Evolutionary conservation across 805 yeast species (phyloP).

Genomic region (Debaryomyces castellii): DNA sequence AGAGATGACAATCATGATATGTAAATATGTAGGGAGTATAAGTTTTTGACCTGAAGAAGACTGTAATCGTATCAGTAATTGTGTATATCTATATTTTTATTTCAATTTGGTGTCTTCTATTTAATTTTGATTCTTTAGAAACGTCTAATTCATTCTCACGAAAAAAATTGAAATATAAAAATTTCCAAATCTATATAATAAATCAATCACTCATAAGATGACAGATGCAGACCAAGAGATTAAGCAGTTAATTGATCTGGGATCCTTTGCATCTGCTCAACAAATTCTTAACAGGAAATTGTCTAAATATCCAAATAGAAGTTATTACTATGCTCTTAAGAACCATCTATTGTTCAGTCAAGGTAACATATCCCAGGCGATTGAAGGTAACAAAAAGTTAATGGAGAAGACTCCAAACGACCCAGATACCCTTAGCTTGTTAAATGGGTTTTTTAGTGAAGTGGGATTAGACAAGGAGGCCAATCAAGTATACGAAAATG

Average conservation of each 20-base stretch:
- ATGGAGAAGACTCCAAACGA: conserved; percentile 51
- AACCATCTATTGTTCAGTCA: conserved; percentile 31
- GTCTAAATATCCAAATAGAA: conserved; percentile 55
- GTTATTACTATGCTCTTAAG: conserved; percentile 51
- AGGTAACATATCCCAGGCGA: conserved; percentile 33
- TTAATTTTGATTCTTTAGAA: not conserved
- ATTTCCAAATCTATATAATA: not conserved
- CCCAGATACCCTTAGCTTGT: conserved; percentile 47
- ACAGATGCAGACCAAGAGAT: conserved; percentile 28
- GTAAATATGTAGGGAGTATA: not conserved
- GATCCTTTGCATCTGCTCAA: conserved; percentile 55
- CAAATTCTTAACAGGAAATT: conserved; percentile 47
- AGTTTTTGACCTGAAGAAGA: too few relatives aligned
- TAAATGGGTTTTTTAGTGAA: conserved; percentile 45
- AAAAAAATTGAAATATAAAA: not conserved
- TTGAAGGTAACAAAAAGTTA: conserved; percentile 26
- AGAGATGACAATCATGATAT: conserved; percentile 18
- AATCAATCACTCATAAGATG: conserved; percentile 6
- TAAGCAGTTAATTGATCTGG: conserved; percentile 47
- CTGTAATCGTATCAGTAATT: too few relatives aligned
- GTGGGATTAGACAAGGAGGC: conserved; percentile 40
- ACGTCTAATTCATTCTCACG: not conserved
- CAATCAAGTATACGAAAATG: conserved; percentile 52
- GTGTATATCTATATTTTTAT: too few relatives aligned
- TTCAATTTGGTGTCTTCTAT: not conserved